Base-by-base conservation (phyloP, 352 stramenopile species). In the Pythium myriotylum region DNA sequence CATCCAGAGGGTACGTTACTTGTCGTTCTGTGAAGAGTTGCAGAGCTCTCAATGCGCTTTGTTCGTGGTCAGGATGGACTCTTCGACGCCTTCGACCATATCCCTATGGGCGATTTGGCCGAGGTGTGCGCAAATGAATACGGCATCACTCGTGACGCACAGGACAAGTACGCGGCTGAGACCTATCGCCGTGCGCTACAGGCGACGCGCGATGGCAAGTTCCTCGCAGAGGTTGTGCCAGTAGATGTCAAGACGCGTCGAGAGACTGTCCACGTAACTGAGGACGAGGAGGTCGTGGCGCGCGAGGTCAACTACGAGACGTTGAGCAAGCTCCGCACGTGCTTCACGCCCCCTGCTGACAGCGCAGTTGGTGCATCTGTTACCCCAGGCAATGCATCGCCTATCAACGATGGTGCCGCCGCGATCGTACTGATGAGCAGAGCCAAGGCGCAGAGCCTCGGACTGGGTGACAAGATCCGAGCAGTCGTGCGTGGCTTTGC, bases 371-470 rank as follows among this genome's bases (percentile, higher is more conserved):
- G 86, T 39, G 94, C 92, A 26, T 98, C 86, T 0, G 89, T 99
- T 45, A 99, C 96, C 13, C 88, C 96, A 1, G 95, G 88, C 6
- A 99, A 99, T 74, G 92, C 97, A 12, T 97, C 88, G 7, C 87
- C 89, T 0, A 88, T 99, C 40, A 99, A 98, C 71, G 97, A 99
- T 66, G 97, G 96, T 41, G 97, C 96, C 9, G 86, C 94, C 13
- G 92, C 96, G 4, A 70, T 99, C 37, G 77, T 99, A 20, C 62
- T 99, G 24, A 98, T 98, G 92, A 93, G 78, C 42, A 79, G 89
- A 49, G 78, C 75, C 7, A 83, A 92, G 43, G 90, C 82, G 1
- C 56, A 88, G 32, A 70, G 72, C 3, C 68, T 88, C 20, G 90
- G 87, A 5, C 52, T 97, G 19, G 65, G 62, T 3, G 60, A 46